Evolutionary conservation across 331 rosid species (phyloP), one percentile per base, ranked within the genome.

Genomic region (Rosa hybrid): DNA sequence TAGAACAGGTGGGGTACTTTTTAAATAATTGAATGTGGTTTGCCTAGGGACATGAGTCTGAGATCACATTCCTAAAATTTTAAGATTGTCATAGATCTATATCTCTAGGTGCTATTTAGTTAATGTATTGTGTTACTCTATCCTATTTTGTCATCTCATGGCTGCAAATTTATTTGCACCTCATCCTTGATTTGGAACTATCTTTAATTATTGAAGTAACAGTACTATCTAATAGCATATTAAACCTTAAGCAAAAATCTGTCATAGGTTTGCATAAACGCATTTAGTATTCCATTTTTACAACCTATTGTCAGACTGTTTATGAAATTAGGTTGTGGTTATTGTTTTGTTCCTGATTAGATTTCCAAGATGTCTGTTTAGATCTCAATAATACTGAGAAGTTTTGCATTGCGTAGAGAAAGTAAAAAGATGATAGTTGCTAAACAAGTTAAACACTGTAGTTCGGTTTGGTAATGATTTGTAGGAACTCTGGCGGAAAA

Each of bases 401-500:
- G 8, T 74, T 51, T 54, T 57, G 4, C 78, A 39, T 56, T 74
- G n/a, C 45, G 7, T 44, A n/a, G 30, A 38, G 16, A 53, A 39
- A 74, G 27, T 64, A 30, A 14, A 65, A 48, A 49, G 23, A 6
- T 27, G 0, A 7, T 18, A 77, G 25, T 38, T 27, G 62, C 56
- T 4, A 53, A 39, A 78, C 42, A 78, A 25, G 20, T 77, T 62
- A 48, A 76, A 45, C 1, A 16, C 63, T 16, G 23, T 42, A 48
- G 77, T 81, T 57, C 39, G 25, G 17, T 81, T 53, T 60, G 23
- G 21, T 27, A 30, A 67, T 77, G 70, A 54, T 82, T 78, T 81
- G 78, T 79, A 95, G 99, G 99, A 76, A 90, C 99, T 30, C 92
- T 95, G 63, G 99, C 99, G 44, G 99, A 95, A 90, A 95, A 95